Base-by-base conservation (phyloP, 2,329 filamentous ascomycete genomes). In the Xylaria sp. region DNA sequence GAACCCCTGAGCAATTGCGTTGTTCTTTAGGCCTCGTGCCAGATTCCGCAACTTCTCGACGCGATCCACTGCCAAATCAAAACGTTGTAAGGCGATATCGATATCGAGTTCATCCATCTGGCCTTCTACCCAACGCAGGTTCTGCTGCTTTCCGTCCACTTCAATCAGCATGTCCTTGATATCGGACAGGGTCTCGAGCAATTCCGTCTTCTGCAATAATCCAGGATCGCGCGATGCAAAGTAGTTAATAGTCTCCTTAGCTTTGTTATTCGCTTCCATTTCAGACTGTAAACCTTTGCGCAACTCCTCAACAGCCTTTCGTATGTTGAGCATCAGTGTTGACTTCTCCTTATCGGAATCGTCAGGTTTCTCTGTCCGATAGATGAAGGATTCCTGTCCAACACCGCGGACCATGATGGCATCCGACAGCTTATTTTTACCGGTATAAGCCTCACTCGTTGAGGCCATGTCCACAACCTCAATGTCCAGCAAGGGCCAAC, bases 21-120 rank as follows among this genome's bases (percentile, higher is more conserved):
- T 97, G 70, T 88, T 90, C 75, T 92, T 93, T 42, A 97, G 82
- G 1, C 88, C 85, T 62, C 88, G 86, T 0, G 90, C 89, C 23
- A 97, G 80, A 50, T 83, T 83, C 67, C 92, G 89, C 46, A 99
- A 80, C 69, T 90, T 91, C 74, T 97, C 94, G 1, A 97, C 89
- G 35, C 88, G 85, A 4, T 82, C 81, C 0, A 97, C 94, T 0
- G 94, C 90, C 18, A 87, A 83, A 68, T 97, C 92, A 65, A 96
- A 94, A 48, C 85, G 83, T 72, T 97, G 93, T 54, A 97, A 81
- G 0, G 94, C 93, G 69, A 99, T 92, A 68, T 96, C 89, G 68
- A 97, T 97, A 70, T 99, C 94, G 4, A 99, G 83, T 70, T 96
- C 91, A 71, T 99, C 94, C 73, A 99, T 90, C 75, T 97, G 91